phyloP scores from a whole-genome alignment of 2,329 filamentous ascomycete species.

The Aspergillus ochraceus region DNA sequence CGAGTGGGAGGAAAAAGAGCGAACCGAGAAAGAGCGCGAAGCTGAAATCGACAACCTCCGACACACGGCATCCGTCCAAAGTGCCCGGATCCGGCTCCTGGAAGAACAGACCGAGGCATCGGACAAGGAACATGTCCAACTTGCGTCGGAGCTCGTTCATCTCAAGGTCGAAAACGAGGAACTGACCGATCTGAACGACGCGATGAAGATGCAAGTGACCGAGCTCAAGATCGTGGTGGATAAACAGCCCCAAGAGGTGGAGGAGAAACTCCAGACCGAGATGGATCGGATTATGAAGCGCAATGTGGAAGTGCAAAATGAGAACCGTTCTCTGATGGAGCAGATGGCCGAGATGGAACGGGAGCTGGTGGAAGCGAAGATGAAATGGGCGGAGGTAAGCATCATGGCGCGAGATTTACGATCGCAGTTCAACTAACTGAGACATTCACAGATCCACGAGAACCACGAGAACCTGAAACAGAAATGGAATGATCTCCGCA shows the following conservation, averaged over 20 bases:
- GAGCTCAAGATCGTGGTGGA: slow-evolving; percentile 86
- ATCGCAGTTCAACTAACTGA: slow-evolving; percentile 12
- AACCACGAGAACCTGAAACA: slow-evolving; percentile 70
- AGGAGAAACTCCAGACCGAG: slow-evolving; percentile 76
- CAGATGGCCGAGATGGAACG: slow-evolving; percentile 90
- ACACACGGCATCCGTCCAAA: slow-evolving; percentile 64
- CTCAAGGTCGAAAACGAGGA: slow-evolving; percentile 93
- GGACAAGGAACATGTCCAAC: slow-evolving; percentile 84
- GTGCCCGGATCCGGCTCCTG: slow-evolving; percentile 75
- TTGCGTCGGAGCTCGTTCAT: slow-evolving; percentile 87
- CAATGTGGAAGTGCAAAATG: slow-evolving; percentile 90
- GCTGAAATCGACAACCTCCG: slow-evolving; percentile 75
- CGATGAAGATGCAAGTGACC: slow-evolving; percentile 76
- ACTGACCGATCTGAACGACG: slow-evolving; percentile 85
- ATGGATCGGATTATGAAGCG: slow-evolving; percentile 90
- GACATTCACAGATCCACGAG: slow-evolving; percentile 60
- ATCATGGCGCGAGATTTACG: not conserved
- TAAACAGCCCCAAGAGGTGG: slow-evolving; percentile 84
- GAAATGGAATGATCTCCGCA: slow-evolving; percentile 73
- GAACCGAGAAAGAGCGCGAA: slow-evolving; percentile 78
- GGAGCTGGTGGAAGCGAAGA: slow-evolving; percentile 87
- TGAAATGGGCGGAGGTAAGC: slow-evolving; percentile 90
- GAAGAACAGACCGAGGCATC: slow-evolving; percentile 86
- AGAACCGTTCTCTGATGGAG: slow-evolving; percentile 85
- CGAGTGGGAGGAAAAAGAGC: slow-evolving; percentile 92